Evolutionary conservation across 2,329 filamentous ascomycete species (phyloP), one percentile per base, ranked within the genome.

Genomic region (Xylariaceae sp.): DNA sequence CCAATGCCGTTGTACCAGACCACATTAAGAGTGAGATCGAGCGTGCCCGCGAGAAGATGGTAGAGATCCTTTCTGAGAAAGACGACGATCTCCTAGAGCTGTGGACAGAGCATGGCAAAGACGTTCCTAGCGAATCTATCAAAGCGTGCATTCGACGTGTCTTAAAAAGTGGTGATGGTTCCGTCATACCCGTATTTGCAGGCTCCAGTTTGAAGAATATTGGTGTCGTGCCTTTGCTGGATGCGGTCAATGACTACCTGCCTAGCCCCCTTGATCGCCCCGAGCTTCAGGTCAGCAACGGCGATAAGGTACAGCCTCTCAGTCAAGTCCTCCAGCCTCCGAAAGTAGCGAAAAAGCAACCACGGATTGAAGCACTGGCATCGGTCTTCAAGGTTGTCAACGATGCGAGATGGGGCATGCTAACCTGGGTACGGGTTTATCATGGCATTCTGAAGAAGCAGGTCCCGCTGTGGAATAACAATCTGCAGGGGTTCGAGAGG

Each of bases 331-430:
- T 84, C 13, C 66, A 72, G 17, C 61, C 68, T 15, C 57, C 66
- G 7, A 59, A 65, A 30, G 55, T 63, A 1, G 72, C 74, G 23
- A 73, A 73, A 23, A 78, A 63, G 45, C 71, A 74, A 10, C 61
- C 72, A 6, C 70, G 69, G 1, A 62, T 76, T 52, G 75, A 77
- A 7, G 76, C 80, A 4, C 75, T 85, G 2, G 82, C 85, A 30
- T 89, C 88, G 13, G 83, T 97, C 1, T 99, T 97, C 82, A 99
- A 99, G 74, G 94, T 97, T 4, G 91, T 94, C 64, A 88, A 93
- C 65, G 93, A 97, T 69, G 79, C 89, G 7, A 88, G 88, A 64
- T 87, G 92, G 58, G 94, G 94, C 15, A 88, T 95, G 56, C 81
- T 97, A 60, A 92, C 95, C 63, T 97, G 95, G 70, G 88, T 97